Evolutionary conservation across 306 rosid genomes (phyloP), one percentile per base, ranked within the genome.

Genomic region (Chamaecrista fasciculata): DNA sequence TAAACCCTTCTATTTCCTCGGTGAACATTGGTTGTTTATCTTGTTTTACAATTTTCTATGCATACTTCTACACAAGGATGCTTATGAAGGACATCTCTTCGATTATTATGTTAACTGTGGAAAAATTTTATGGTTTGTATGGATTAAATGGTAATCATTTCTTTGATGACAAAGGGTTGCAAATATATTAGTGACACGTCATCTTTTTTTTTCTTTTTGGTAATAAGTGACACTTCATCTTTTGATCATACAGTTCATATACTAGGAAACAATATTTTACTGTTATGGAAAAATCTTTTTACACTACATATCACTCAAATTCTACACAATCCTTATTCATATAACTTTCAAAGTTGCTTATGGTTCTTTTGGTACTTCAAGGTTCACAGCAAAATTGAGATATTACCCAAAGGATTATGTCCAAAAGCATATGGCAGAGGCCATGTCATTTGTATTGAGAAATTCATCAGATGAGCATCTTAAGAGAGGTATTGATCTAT

Each of bases 361-460:
- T 65, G 31, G 70, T 72, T 72, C 31, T 69, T 49, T 71, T 64
- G 20, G 63, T 51, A 28, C 66, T 75, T 79, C 63, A 51, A 93
- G 98, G 94, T 81, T 77, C 60, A 90, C 98, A 0, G 71, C 40
- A 48, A 76, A 87, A 78, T 69, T 93, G 76, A 86, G 98, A 73
- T 85, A 83, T 75, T 93, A 90, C 62, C 85, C 91, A 31, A 90
- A 93, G 73, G 87, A 86, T 36, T 86, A 90, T 57, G 76, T 90
- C 82, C 96, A 82, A 74, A 85, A 86, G 48, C 88, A 85, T 66
- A 93, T 86, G 96, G 97, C 94, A 16, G 94, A 93, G 81, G 85
- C 86, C 25, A 75, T 86, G 71, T 91, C 97, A 16, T 90, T 86
- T 75, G 69, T 93, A 81, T 75, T 93, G 71, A 79, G 98, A 76